A percentile compares a stretch with the other conserved stretches of the same genome.
These are phyloP conservation scores for Talaromyces stipitatus DNA, from an alignment of 495 filamentous ascomycete genomes.

Conservation along the genomic window DNA sequence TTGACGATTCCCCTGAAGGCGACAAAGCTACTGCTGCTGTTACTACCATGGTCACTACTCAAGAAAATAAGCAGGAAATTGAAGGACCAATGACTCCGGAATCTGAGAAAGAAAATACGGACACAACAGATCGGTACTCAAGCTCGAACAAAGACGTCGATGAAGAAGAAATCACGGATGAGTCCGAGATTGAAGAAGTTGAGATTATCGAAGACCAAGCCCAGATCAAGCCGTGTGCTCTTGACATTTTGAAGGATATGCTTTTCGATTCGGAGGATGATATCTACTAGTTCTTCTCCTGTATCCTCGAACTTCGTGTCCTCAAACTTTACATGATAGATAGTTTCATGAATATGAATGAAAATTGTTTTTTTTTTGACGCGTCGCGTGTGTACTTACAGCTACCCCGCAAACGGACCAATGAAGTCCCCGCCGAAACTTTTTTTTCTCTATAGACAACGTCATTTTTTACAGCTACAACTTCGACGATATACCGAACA, in stretches of 20 bases:
- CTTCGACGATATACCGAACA: not conserved
- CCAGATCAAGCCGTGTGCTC: slow-evolving; percentile 19
- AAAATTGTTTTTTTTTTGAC: no score
- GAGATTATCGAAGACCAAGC: slow-evolving; percentile 22
- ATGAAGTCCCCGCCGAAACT: slow-evolving; percentile 22
- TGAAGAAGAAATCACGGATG: not conserved
- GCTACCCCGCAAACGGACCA: slow-evolving; percentile 11
- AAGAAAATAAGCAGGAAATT: not conserved
- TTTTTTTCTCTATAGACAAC: slow-evolving; percentile 21
- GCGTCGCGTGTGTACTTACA: no score
- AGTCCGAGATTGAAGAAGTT: not conserved
- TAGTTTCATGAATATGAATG: not conserved
- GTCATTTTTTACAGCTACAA: slow-evolving; percentile 10
- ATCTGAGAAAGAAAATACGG: not conserved
- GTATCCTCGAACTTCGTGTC: no score
- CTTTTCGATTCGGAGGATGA: not conserved
- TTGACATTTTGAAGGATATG: slow-evolving; percentile 15
- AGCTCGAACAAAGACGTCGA: not conserved
- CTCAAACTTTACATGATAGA: not conserved
- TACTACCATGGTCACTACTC: not conserved
- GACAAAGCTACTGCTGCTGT: not conserved
- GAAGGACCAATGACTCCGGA: not conserved
- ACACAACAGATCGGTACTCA: not conserved
- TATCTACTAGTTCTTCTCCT: not conserved
- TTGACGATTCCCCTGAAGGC: slow-evolving; percentile 9